Percentiles rank a stretch among this genome's conserved stretches.
Conservation (phyloP, 1,139 yeast species). For the Entelexis paramagnoliae region DNA sequence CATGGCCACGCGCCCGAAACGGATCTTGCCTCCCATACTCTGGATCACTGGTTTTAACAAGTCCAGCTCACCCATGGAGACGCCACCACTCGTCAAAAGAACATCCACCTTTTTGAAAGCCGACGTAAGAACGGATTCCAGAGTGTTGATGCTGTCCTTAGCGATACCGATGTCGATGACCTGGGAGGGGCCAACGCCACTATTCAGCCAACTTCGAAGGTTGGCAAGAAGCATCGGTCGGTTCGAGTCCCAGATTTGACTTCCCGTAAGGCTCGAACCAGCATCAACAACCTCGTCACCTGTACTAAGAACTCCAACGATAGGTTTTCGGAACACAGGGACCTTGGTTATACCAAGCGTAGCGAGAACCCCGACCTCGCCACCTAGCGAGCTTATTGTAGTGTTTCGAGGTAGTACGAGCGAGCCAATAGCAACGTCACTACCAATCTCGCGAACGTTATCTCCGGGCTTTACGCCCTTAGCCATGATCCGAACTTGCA, state of each 20-base stretch:
- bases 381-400: constrained; percentile 35
- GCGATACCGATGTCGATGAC: constrained; percentile 40
- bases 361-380: constrained; percentile 41
- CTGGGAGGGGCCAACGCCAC: constrained; percentile 27
- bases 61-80: constrained; percentile 47
- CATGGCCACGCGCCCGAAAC: constrained; percentile 45
- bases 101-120: constrained; percentile 34
- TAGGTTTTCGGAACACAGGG: constrained; percentile 36
- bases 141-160: constrained; percentile 29
- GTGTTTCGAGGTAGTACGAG: constrained; percentile 33
- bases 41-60: constrained; percentile 41
- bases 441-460: constrained; percentile 39
- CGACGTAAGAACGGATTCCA: constrained; percentile 26
- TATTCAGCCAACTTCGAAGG: constrained; percentile 26
- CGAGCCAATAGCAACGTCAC: constrained; percentile 36
- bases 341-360: constrained; percentile 36
- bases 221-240: constrained; percentile 38
- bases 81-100: constrained; percentile 44
- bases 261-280: constrained; percentile 26
- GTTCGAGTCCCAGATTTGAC: constrained; percentile 42
- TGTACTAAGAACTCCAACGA: constrained; percentile 40
- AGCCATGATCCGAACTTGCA: constrained; percentile 31
- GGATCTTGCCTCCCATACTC: constrained; percentile 37
- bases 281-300: constrained; percentile 42
- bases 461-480: constrained; percentile 33